Evolutionary conservation across 768 basidiomycete species (phyloP), one percentile per base, ranked within the genome.

Genomic region (Leccinum fibrillosum): DNA sequence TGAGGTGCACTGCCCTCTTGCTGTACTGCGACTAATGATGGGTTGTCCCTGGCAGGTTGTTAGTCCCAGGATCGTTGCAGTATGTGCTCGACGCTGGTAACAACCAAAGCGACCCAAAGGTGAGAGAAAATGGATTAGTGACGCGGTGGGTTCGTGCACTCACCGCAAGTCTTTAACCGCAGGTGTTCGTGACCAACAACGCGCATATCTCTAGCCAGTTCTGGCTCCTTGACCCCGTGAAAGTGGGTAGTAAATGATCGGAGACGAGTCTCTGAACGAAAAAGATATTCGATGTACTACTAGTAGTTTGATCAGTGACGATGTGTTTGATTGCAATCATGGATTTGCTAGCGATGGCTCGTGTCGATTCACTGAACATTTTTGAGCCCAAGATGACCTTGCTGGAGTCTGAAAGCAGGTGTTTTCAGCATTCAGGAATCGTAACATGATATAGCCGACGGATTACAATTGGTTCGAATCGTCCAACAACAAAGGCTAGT

Each of bases 121-220:
- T 59, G 30, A 1, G 57, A 34, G 17, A 2, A 19, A 25, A 39
- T 10, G 39, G 4, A 9, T 10, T n/a, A 8, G 39, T 10, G 17
- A 10, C 39, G n/a, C n/a, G n/a, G n/a, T n/a, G n/a, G 4, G 39
- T 39, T 47, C 45, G 23, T 47, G 9, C 7, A 47, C 45, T 47
- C 13, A 47, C 23, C 1, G 2, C 45, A 4, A 23, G 9, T n/a
- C 9, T 39, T 15, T 15, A 5, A 4, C 30, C 12, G 11, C 21
- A 59, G 58, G 49, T 30, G 49, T 47, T 51, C 21, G 49, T 59
- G 26, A 23, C 17, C 19, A 47, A 59, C 39, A 52, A 59, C 8
- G 32, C 44, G 9, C 19, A 37, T 13, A 59, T 59, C 19, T 59
- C 58, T 35, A 47, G 42, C 13, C 45, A 47, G 6, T 2, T 47